A percentile compares a stretch with the other conserved stretches of the same genome.
Evolutionary conservation across 257 asterid genomes (phyloP).

Genomic region (Lithospermum erythrorhizon): DNA sequence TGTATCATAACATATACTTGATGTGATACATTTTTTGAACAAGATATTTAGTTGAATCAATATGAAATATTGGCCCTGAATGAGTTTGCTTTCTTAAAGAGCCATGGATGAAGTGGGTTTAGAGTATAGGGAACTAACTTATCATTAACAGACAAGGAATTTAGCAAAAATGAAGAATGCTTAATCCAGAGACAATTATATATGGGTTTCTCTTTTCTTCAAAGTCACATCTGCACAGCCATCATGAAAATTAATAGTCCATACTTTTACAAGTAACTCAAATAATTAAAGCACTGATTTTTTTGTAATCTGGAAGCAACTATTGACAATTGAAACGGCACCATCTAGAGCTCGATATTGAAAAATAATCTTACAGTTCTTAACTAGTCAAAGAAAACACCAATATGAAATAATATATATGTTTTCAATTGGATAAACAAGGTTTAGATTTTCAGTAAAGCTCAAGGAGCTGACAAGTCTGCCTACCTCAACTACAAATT

Average conservation of each 20-base stretch:
- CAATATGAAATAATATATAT: not conserved
- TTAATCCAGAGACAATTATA: not conserved
- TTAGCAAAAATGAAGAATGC: not conserved
- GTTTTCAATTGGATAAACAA: not conserved
- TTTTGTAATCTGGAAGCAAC: too few relatives aligned
- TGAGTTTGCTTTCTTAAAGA: not conserved
- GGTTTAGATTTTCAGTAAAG: constrained; percentile 1
- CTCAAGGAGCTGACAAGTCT: constrained; percentile 3
- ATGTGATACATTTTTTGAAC: not conserved
- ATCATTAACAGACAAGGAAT: not conserved
- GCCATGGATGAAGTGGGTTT: not conserved
- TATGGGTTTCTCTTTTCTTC: not conserved
- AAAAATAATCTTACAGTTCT: not conserved
- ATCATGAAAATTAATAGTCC: not conserved
- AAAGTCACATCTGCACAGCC: not conserved
- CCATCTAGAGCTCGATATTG: not conserved
- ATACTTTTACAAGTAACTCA: not conserved
- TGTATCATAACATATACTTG: not conserved
- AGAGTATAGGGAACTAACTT: not conserved
- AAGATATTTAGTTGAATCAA: not conserved
- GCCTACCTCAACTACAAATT: constrained; percentile 96
- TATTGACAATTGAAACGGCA: not conserved
- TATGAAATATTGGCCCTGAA: not conserved
- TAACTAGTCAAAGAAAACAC: not conserved
- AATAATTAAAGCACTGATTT: too few relatives aligned